Evolutionary conservation across 2,329 filamentous ascomycete genomes (phyloP), one percentile per base, ranked within the genome.

Genomic region (Cryphonectria carpinicola): DNA sequence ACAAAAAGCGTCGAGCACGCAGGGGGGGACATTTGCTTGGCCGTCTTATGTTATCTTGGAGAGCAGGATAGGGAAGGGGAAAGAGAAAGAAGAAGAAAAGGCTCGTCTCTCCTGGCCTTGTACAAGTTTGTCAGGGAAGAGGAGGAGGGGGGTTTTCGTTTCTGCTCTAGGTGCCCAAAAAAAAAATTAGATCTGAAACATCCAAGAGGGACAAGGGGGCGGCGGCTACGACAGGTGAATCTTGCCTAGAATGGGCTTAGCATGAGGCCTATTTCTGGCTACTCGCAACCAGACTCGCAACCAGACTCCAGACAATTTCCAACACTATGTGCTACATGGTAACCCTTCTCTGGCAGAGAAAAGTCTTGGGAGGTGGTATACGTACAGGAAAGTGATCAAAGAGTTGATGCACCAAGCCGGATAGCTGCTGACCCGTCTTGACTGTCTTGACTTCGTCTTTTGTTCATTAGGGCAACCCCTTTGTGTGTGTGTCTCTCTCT

Each of bases 271-370:
- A 64, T 64, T 64, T 64, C 39, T 64, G 61, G 37, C 39, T 28
- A 43, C 61, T 46, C 46, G n/a, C 61, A 41, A 32, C 39, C 11
- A n/a, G 61, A 43, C 61, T 46, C 46, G n/a, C 61, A 41, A 32
- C 39, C 11, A n/a, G 61, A 64, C 61, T 39, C 28, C 61, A 64
- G 61, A 64, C 61, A 64, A 11, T n/a, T 7, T 64, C 61, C 61
- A 43, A 49, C 46, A 49, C 46, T 22, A n/a, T n/a, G 46, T 49
- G 43, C 43, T 46, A 46, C 43, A 46, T 22, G 17, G 19, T n/a
- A 43, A 17, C 41, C 41, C 37, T 39, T 39, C 41, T 43, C 41
- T 14, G 14, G 41, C 41, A 43, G 41, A 43, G 13, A 43, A 11
- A 39, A 11, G 14, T 41, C 41, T 43, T 43, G 46, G 46, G 7